These are phyloP conservation scores for Gynandropsis gynandra DNA, from an alignment of 345 rosid genomes.

Conservation along the genomic window DNA sequence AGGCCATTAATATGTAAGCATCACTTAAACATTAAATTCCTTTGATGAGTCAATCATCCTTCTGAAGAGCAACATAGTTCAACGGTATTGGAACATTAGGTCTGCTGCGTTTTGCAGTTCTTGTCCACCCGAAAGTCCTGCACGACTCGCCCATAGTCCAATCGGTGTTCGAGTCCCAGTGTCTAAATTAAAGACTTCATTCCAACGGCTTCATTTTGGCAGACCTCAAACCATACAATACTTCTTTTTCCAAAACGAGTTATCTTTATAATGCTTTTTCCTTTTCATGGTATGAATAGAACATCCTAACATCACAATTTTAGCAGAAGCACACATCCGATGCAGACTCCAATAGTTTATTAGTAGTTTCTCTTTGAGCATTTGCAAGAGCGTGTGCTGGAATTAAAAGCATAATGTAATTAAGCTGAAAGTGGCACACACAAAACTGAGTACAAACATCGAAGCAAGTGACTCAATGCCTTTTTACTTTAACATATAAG, in stretches of 20 bases:
- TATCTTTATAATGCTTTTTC: constrained; percentile 75
- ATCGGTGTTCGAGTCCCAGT: constrained; percentile 53
- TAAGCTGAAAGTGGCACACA: constrained; percentile 13
- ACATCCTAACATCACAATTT: background rate
- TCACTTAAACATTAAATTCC: constrained; percentile 24
- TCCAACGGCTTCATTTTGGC: constrained; percentile 64
- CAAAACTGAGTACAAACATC: constrained; percentile 3
- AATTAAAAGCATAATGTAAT: constrained; percentile 17
- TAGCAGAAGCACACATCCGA: background rate
- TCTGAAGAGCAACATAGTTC: constrained; percentile 77
- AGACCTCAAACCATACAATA: constrained; percentile 59
- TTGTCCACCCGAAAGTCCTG: constrained; percentile 53
- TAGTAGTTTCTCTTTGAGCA: constrained; percentile 35
- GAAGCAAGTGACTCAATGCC: constrained; percentile 5
- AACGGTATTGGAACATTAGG: constrained; percentile 37
- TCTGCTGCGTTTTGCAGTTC: constrained; percentile 45
- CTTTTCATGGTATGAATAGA: constrained; percentile 47
- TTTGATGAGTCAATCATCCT: constrained; percentile 29
- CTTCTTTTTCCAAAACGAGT: constrained; percentile 69
- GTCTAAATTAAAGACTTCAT: constrained; percentile 48
- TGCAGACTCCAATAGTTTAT: background rate
- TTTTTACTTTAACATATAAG: constrained; percentile 58
- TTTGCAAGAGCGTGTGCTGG: constrained; percentile 47
- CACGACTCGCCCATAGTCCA: constrained; percentile 41
- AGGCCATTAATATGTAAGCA: background rate